Percentiles rank a stretch among this genome's conserved stretches.
phyloP scores from a whole-genome alignment of 176 grass and related monocot genomes.

The Musa beccarii region DNA sequence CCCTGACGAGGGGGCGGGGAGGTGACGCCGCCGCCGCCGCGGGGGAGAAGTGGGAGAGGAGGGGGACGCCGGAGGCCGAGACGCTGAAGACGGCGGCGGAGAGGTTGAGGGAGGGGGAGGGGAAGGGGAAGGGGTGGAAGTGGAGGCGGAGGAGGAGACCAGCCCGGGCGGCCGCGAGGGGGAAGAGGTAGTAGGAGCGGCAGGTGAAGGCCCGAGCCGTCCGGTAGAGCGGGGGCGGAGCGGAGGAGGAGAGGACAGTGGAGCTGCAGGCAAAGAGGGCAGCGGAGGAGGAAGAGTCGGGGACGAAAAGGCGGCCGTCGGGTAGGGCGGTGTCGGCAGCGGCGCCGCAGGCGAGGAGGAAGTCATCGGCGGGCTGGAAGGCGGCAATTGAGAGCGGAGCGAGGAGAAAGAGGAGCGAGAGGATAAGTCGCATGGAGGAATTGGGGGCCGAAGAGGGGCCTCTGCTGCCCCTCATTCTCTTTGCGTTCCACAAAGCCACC shows the following conservation, averaged over 20 bases:
- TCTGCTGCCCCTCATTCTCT: neutral
- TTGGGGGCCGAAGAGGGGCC: neutral
- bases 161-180: neutral
- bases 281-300: slow-evolving; percentile 6
- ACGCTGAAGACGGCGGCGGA: slow-evolving; percentile 22
- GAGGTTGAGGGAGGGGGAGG: slow-evolving; percentile 18
- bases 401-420: neutral
- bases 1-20: neutral
- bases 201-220: slow-evolving; percentile 14
- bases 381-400: neutral
- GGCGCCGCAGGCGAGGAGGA: slow-evolving; percentile 27
- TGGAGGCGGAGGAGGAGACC: slow-evolving; percentile 22
- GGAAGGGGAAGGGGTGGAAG: slow-evolving; percentile 14
- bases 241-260: neutral
- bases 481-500: too few relatives aligned
- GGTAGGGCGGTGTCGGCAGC: neutral
- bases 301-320: slow-evolving; percentile 21
- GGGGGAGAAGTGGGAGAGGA: slow-evolving; percentile 4
- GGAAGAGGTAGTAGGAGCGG: slow-evolving; percentile 20
- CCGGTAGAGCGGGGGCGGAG: slow-evolving; percentile 17
- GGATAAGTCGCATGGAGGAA: neutral
- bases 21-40: neutral
- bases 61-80: slow-evolving; percentile 10
- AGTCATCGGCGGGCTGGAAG: slow-evolving; percentile 4
- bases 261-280: neutral